phyloP scores from a whole-genome alignment of 352 stramenopile species.

The Globisporangium mamillatum region DNA sequence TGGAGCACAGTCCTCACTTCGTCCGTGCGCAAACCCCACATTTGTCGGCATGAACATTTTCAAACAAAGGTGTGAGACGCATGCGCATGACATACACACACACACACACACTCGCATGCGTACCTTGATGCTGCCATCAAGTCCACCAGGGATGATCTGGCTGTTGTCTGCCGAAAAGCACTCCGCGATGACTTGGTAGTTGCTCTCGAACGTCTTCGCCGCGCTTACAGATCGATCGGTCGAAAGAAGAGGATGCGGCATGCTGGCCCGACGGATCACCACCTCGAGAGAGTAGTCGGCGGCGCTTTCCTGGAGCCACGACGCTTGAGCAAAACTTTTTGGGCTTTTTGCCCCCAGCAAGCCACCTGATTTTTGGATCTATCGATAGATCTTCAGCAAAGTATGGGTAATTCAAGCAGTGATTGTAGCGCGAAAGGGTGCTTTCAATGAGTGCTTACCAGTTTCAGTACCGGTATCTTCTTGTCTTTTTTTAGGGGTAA shows the following conservation, averaged over 20 bases:
- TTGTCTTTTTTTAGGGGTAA: too few species aligned
- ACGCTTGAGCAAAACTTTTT: background rate
- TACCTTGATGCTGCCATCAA: conserved; percentile 92
- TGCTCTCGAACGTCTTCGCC: conserved; percentile 82
- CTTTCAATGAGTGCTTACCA: too few species aligned
- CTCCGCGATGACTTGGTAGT: conserved; percentile 90
- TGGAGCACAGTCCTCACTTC: conserved; percentile 83
- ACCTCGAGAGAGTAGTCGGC: conserved; percentile 81
- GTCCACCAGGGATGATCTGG: conserved; percentile 86
- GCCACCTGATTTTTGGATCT: background rate
- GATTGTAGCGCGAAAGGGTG: too few species aligned
- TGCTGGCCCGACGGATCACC: conserved; percentile 65
- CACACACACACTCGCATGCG: background rate
- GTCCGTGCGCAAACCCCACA: conserved; percentile 91
- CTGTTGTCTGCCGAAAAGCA: conserved; percentile 86
- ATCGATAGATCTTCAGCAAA: background rate
- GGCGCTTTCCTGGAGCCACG: conserved; percentile 24
- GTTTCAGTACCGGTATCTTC: too few species aligned
- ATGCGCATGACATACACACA: background rate
- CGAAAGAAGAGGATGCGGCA: conserved; percentile 70
- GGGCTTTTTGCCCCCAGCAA: background rate
- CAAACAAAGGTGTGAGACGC: background rate
- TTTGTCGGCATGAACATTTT: conserved; percentile 11
- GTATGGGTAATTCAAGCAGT: background rate
- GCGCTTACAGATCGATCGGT: conserved; percentile 58